Evolutionary conservation across 2,329 filamentous ascomycete genomes (phyloP), one percentile per base, ranked within the genome.

Genomic region (Spiromastix sp.): DNA sequence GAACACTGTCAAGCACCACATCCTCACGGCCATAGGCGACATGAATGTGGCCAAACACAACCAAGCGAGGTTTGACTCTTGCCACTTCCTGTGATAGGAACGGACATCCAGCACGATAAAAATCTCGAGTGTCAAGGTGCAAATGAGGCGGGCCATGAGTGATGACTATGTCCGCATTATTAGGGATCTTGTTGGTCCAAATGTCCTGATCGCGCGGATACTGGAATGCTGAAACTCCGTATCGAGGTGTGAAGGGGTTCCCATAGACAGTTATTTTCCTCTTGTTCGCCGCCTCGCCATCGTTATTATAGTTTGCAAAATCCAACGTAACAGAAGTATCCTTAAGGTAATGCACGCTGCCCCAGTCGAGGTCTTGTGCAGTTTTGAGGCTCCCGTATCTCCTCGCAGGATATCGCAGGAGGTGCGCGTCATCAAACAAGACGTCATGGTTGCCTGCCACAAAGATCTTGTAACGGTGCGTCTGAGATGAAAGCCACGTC

Each of bases 381-480:
- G 38, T 40, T 16, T 37, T 34, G 16, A 27, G 32, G 30, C 42
- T 37, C 12, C 29, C 38, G 26, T 34, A 35, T n/a, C 36, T 37
- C n/a, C 36, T 35, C 20, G 39, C 36, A 9, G 41, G 43, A 26
- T 43, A 30, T 16, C 35, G 24, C 10, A 37, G 30, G 6, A 41
- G 28, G 36, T 44, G 45, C 3, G 37, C 16, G 13, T 37, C 20
- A 25, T 51, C 46, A 6, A 54, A 40, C 3, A 47, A 26, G 4
- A 61, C 35, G 34, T 68, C 64, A 38, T 68, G 66, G 34, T 70
- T 71, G 3, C 66, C 68, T 11, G 59, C 65, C 4, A 70, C 48
- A 4, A 67, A 54, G 27, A 70, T 50, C 43, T 70, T 70, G 48
- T 63, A 44, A 4, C 38, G 29, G 38, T 67, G 65, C 1, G 60